These are phyloP conservation scores for Ruellia speciosa DNA, from an alignment of 305 asterid genomes.

Conservation along the genomic window DNA sequence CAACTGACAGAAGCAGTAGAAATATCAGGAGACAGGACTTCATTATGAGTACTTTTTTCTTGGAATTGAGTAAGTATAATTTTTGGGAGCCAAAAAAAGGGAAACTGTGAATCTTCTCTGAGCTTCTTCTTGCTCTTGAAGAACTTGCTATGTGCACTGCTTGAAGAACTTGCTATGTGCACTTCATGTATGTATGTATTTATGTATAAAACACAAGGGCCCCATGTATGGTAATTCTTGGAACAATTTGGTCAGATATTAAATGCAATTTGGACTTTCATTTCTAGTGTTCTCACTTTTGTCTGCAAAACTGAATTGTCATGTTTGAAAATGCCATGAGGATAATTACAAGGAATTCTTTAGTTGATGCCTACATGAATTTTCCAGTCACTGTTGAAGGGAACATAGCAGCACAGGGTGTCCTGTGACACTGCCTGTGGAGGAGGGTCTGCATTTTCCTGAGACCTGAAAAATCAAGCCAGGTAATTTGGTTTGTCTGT, in stretches of 20 bases:
- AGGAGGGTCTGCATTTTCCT: not conserved
- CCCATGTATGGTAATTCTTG: slow-evolving; percentile 26
- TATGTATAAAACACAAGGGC: slow-evolving; percentile 21
- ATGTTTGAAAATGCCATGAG: slow-evolving; percentile 19
- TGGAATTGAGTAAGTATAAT: slow-evolving; percentile 3
- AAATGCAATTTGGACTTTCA: slow-evolving; percentile 20
- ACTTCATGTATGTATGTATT: not conserved
- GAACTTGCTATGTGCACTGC: slow-evolving; percentile 16
- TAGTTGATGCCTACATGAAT: slow-evolving; percentile 22
- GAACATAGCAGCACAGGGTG: slow-evolving; percentile 29
- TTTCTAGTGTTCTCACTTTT: slow-evolving; percentile 9
- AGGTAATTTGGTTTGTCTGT: too few relatives aligned
- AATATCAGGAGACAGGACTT: slow-evolving; percentile 29
- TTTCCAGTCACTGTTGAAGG: slow-evolving; percentile 37
- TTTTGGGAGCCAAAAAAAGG: not conserved
- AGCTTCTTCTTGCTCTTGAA: slow-evolving; percentile 21
- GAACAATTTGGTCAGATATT: slow-evolving; percentile 27
- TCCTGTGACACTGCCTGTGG: slow-evolving; percentile 15
- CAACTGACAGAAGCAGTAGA: slow-evolving; percentile 40
- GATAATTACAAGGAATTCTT: slow-evolving; percentile 22
- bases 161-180: slow-evolving; percentile 20
- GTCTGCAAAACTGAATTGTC: slow-evolving; percentile 12
- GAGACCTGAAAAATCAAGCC: too few relatives aligned
- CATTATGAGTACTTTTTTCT: slow-evolving; percentile 23
- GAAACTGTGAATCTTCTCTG: slow-evolving; percentile 19